Evolutionary conservation across 495 filamentous ascomycete genomes (phyloP).

Genomic region (Neurospora sp.): DNA sequence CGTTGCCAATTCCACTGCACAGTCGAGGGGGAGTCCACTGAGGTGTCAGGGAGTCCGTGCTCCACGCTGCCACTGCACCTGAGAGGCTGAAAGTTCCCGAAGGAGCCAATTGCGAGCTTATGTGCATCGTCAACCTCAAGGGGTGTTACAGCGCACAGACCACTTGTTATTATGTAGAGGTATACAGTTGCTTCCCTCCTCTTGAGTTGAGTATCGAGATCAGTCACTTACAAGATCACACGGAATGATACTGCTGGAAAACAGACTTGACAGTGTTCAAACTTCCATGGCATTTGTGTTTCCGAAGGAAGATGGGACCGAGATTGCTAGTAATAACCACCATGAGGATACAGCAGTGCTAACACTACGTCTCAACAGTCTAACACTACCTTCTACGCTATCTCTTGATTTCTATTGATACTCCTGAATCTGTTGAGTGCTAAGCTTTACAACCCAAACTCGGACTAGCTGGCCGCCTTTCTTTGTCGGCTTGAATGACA

Average conservation of each 20-base stretch:
- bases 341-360: not conserved
- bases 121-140: not conserved
- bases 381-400: not conserved
- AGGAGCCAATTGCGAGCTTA: not conserved
- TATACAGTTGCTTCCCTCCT: not conserved
- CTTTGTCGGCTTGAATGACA: not conserved
- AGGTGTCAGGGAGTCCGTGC: slow-evolving; percentile 1
- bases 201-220: not conserved
- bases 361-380: not conserved
- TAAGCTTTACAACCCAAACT: not conserved
- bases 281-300: not conserved
- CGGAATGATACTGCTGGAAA: not conserved
- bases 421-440: not conserved
- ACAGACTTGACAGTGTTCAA: not conserved
- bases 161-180: not conserved
- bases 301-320: not conserved
- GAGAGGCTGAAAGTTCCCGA: not conserved
- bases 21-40: not conserved
- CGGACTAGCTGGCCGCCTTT: not conserved
- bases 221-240: not conserved
- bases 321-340: not conserved
- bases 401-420: not conserved
- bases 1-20: slow-evolving; percentile 25
- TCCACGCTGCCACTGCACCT: not conserved
- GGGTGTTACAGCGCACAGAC: not conserved